phyloP scores from a whole-genome alignment of 1,284 basidiomycete species.

The Xerocomus nothofagi region DNA sequence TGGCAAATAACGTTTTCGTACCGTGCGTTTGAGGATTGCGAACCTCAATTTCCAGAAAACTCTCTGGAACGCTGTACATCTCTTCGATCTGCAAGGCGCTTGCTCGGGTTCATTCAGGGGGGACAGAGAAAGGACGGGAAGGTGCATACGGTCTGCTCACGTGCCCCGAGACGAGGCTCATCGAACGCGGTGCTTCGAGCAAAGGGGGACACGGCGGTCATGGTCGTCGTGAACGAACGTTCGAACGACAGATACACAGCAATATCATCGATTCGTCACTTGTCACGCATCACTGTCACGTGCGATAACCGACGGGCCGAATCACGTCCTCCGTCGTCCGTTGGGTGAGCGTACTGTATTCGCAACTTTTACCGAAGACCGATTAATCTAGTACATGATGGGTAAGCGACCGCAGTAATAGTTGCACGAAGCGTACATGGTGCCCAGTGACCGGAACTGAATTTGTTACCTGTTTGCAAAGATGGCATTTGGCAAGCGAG shows the following conservation, averaged over 20 bases:
- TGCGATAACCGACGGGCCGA: too few relatives aligned
- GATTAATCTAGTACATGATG: too few relatives aligned
- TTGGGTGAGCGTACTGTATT: too few relatives aligned
- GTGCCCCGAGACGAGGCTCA: conserved; percentile 63
- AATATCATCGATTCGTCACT: conserved; percentile 25
- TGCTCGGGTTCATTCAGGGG: conserved; percentile 35
- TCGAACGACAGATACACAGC: conserved; percentile 15
- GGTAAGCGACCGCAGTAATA: too few relatives aligned
- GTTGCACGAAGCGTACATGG: too few relatives aligned
- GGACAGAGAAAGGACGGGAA: conserved; percentile 16
- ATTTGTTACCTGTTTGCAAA: too few relatives aligned
- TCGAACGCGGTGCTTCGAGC: conserved; percentile 74
- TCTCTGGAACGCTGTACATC: conserved; percentile 97
- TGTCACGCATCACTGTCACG: conserved; percentile 30
- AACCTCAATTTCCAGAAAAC: conserved; percentile 98
- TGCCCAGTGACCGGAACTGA: too few relatives aligned
- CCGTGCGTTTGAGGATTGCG: conserved; percentile 96
- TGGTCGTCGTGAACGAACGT: conserved; percentile 38
- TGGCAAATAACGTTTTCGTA: conserved; percentile 38
- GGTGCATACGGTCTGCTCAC: conserved; percentile 78
- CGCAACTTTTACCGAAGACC: too few relatives aligned
- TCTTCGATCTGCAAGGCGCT: conserved; percentile 79
- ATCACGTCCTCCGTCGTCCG: too few relatives aligned
- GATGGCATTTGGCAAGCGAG: too few relatives aligned
- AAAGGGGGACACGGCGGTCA: conserved; percentile 77